A percentile compares a stretch with the other conserved stretches of the same genome.
Evolutionary conservation across 305 asterid species (phyloP).

Genomic region (Striga hermonthica): DNA sequence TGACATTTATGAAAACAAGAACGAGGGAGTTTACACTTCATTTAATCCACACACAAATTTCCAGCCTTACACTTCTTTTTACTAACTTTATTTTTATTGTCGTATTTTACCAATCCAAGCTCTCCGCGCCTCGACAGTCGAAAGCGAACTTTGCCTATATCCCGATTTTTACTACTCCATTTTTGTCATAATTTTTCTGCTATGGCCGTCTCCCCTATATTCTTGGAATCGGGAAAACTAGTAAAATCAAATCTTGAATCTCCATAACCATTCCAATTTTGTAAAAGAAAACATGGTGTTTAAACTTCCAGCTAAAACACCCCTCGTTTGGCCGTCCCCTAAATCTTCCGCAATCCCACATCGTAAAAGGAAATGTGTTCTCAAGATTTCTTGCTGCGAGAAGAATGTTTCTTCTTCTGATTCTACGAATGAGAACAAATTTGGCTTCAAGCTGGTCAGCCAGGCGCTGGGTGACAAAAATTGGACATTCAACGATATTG

Average conservation of each 20-base stretch:
- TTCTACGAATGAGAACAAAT: constrained; percentile 44
- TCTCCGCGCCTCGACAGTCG: neutral
- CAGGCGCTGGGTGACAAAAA: constrained; percentile 53
- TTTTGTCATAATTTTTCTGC: neutral
- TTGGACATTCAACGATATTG: constrained; percentile 71
- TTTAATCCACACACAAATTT: too few species aligned
- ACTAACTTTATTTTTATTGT: neutral
- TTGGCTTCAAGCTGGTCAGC: constrained; percentile 55
- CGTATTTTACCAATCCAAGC: neutral
- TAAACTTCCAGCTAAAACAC: constrained; percentile 40
- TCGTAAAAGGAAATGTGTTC: constrained; percentile 36
- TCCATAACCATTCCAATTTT: constrained; percentile 11
- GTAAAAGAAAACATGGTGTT: constrained; percentile 48
- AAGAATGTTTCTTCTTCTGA: constrained; percentile 47
- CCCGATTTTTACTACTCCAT: neutral
- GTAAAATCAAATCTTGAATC: constrained; percentile 19
- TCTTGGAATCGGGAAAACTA: constrained; percentile 14
- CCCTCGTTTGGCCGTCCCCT: constrained; percentile 37
- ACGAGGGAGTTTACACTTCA: too few species aligned
- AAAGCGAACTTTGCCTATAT: neutral
- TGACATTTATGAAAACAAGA: too few species aligned
- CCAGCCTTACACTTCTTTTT: too few species aligned
- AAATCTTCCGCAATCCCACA: constrained; percentile 31
- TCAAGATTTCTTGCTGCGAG: constrained; percentile 53
- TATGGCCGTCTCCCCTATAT: neutral